Evolutionary conservation across 2,329 filamentous ascomycete species (phyloP), one percentile per base, ranked within the genome.

Genomic region (Diaporthe destruens): DNA sequence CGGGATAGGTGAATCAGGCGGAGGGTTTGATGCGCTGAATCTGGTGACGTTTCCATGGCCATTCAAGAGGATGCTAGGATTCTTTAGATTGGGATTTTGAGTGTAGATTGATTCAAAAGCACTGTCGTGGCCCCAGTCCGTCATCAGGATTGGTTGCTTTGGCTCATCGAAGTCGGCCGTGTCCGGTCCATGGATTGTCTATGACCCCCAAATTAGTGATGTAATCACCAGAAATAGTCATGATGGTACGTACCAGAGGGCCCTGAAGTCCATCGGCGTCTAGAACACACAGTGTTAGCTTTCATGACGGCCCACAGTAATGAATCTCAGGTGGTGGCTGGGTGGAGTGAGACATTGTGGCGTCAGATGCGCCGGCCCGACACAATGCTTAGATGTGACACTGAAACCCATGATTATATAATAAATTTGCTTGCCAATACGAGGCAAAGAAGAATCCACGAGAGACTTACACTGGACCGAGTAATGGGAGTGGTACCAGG

Each of bases 231-330:
- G n/a, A 23, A 1, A 14, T 5, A 2, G 20, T 1, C 18, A 9
- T 47, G 2, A 44, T 5, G 7, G 11, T 42, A n/a, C 59, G n/a
- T 39, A 92, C 83, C 47, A 92, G 80, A 1, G 90, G 86, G 3
- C 88, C 89, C n/a, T 89, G 89, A 25, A 91, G 83, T 6, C 91
- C 91, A 77, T 93, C 91, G 0, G 89, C 86, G 68, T 91, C 61
- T 66, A 51, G n/a, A 53, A 6, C 2, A n/a, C n/a, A 25, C 18
- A 36, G 6, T 20, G 47, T 66, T 20, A 66, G 61, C n/a, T 5
- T 20, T 18, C 25, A 49, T 7, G 42, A 39, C 36, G 29, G 29
- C 29, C 11, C 16, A 2, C 3, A 36, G 2, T n/a, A 36, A 18
- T 7, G 16, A 5, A 18, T 23, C 12, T 36, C 42, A 65, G 20